Conservation (phyloP, 2,329 filamentous ascomycete genomes). For the Alternaria consortialis region DNA sequence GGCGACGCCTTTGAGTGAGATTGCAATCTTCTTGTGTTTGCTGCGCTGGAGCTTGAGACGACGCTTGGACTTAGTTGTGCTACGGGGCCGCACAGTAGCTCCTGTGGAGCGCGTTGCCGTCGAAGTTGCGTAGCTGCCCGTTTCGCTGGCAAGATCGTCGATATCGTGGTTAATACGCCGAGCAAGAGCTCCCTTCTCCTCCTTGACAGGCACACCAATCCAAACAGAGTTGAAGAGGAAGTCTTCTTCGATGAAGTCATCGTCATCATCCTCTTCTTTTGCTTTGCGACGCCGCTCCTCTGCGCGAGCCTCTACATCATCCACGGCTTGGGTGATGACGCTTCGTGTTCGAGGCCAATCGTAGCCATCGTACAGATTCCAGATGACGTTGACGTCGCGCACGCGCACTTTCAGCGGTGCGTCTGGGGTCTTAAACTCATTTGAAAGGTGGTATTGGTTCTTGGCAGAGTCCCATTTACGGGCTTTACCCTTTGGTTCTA, state of each 20-base stretch:
- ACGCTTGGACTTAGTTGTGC: slow-evolving; percentile 55
- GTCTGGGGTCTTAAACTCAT: slow-evolving; percentile 66
- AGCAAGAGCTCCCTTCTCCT: slow-evolving; percentile 82
- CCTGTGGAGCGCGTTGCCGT: slow-evolving; percentile 49
- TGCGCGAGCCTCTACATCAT: slow-evolving; percentile 84
- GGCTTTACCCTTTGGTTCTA: slow-evolving; percentile 70
- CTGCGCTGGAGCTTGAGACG: slow-evolving; percentile 81
- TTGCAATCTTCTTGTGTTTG: slow-evolving; percentile 92
- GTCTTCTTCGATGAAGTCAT: slow-evolving; percentile 81
- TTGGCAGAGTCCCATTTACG: slow-evolving; percentile 82
- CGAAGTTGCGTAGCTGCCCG: slow-evolving; percentile 84
- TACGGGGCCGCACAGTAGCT: slow-evolving; percentile 52
- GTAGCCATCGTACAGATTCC: slow-evolving; percentile 97
- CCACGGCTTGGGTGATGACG: slow-evolving; percentile 85
- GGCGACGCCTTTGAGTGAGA: slow-evolving; percentile 86
- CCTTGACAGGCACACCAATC: slow-evolving; percentile 87
- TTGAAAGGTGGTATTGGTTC: slow-evolving; percentile 76
- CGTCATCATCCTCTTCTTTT: slow-evolving; percentile 68
- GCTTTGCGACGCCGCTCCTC: slow-evolving; percentile 73
- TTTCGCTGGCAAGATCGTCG: slow-evolving; percentile 86
- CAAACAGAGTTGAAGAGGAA: slow-evolving; percentile 99
- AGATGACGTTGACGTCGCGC: slow-evolving; percentile 90
- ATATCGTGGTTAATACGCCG: slow-evolving; percentile 87
- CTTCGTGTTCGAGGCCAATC: slow-evolving; percentile 92
- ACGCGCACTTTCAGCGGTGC: slow-evolving; percentile 81